A percentile compares a stretch with the other conserved stretches of the same genome.
Conservation (phyloP, 164 flowering plant genomes). For the Chloranthus sessilifolius region DNA sequence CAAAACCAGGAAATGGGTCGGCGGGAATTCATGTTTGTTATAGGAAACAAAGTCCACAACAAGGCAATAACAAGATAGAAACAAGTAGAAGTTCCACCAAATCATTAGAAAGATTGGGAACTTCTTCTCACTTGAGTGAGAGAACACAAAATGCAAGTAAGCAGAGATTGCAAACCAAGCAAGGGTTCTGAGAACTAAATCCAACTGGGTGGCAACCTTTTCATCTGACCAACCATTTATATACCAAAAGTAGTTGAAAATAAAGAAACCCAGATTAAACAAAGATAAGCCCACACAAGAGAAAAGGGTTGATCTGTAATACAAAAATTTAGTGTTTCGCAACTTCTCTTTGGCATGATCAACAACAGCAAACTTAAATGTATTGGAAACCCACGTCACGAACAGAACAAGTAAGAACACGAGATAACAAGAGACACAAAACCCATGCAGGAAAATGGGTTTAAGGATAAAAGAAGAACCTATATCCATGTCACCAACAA, state of each 20-base stretch:
- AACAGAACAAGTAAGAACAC: constrained; percentile 35
- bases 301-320: constrained; percentile 28
- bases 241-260: constrained; percentile 24
- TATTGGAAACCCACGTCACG: constrained; percentile 31
- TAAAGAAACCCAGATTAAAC: constrained; percentile 33
- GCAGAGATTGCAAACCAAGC: constrained; percentile 25
- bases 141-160: constrained; percentile 25
- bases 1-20: constrained; percentile 16
- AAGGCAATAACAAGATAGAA: constrained; percentile 17
- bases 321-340: constrained; percentile 12
- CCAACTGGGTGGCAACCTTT: constrained; percentile 15
- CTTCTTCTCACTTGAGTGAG: constrained; percentile 9
- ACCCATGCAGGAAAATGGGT: constrained; percentile 42
- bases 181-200: constrained; percentile 21
- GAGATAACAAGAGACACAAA: constrained; percentile 45
- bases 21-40: constrained; percentile 3
- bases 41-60: constrained; percentile 15
- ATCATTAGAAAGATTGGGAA: constrained; percentile 18
- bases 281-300: constrained; percentile 39
- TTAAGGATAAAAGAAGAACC: constrained; percentile 28
- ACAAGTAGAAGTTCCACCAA: constrained; percentile 30
- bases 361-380: constrained; percentile 3
- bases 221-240: constrained; percentile 25
- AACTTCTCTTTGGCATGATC: constrained; percentile 21
- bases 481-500: constrained; percentile 3